Evolutionary conservation across 1,284 basidiomycete genomes (phyloP).

Genomic region (Trichosporon sp.): DNA sequence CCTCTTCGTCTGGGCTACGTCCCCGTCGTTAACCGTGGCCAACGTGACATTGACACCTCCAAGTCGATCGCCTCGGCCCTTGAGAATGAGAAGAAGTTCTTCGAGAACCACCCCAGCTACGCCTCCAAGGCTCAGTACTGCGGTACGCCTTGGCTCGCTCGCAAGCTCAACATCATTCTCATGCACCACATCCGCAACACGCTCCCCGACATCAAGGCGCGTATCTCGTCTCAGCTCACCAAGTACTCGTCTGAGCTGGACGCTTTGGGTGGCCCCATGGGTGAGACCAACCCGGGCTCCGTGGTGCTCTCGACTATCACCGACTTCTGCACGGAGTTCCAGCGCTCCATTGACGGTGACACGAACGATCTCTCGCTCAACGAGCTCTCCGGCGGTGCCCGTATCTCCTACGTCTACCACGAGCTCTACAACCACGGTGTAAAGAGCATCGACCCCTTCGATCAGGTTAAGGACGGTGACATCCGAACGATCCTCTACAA

Average conservation of each 20-base stretch:
- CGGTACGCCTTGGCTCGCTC: constrained; percentile 94
- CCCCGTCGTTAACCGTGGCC: constrained; percentile 94
- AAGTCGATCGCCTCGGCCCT: constrained; percentile 83
- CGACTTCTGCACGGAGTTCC: constrained; percentile 95
- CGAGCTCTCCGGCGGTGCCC: constrained; percentile 93
- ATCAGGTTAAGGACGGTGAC: constrained; percentile 97
- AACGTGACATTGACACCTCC: constrained; percentile 88
- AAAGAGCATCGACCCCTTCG: constrained; percentile 94
- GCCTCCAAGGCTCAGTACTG: constrained; percentile 93
- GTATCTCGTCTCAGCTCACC: constrained; percentile 81
- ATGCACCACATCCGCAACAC: constrained; percentile 98
- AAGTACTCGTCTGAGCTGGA: constrained; percentile 84
- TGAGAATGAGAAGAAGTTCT: constrained; percentile 87
- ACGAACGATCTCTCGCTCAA: constrained; percentile 92
- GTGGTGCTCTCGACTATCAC: constrained; percentile 94
- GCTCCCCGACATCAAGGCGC: constrained; percentile 93
- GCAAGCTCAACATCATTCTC: constrained; percentile 96
- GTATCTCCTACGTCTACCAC: constrained; percentile 98
- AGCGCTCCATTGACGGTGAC: constrained; percentile 94
- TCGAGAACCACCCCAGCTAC: constrained; percentile 90
- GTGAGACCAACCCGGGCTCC: constrained; percentile 79
- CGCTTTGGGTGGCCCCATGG: constrained; percentile 82
- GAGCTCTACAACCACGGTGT: constrained; percentile 96
- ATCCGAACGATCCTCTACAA: constrained; percentile 95
- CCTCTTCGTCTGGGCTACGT: constrained; percentile 94